Conservation (phyloP, 2,329 filamentous ascomycete species). For the Xylaria sp. region DNA sequence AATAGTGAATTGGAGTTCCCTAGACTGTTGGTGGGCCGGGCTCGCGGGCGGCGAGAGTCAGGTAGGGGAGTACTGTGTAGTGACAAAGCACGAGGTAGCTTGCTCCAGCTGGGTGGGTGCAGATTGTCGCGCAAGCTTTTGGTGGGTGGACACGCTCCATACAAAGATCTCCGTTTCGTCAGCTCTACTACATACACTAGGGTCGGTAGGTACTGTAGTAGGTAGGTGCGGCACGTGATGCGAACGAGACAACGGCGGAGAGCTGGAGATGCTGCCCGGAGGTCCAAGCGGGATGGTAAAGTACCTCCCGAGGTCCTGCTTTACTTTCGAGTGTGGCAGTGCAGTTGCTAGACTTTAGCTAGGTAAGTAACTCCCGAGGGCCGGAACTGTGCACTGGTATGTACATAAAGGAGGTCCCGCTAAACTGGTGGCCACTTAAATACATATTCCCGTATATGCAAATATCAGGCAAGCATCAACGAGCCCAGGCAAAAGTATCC, state of each 20-base stretch:
- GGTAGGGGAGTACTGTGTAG: background rate
- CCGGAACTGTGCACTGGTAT: background rate
- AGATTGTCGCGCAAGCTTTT: slow-evolving; percentile 28
- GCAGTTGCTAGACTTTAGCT: background rate
- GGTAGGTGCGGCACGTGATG: slow-evolving; percentile 29
- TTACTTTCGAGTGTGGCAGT: slow-evolving; percentile 7
- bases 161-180: slow-evolving; percentile 20
- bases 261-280: background rate
- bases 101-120: slow-evolving; percentile 12
- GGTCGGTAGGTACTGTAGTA: too few species aligned
- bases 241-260: background rate
- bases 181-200: slow-evolving; percentile 1
- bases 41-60: slow-evolving; percentile 6
- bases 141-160: slow-evolving; percentile 18
- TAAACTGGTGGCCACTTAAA: background rate
- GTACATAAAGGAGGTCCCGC: background rate
- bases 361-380: background rate
- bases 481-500: slow-evolving; percentile 17
- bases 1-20: slow-evolving; percentile 43
- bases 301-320: background rate
- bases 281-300: slow-evolving; percentile 13
- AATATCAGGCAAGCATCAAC: background rate
- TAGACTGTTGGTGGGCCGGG: slow-evolving; percentile 41
- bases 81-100: slow-evolving; percentile 1
- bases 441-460: background rate